A percentile compares a stretch with the other conserved stretches of the same genome.
Evolutionary conservation across 805 yeast genomes (phyloP).

Genomic region (Kazachstania taianensis): DNA sequence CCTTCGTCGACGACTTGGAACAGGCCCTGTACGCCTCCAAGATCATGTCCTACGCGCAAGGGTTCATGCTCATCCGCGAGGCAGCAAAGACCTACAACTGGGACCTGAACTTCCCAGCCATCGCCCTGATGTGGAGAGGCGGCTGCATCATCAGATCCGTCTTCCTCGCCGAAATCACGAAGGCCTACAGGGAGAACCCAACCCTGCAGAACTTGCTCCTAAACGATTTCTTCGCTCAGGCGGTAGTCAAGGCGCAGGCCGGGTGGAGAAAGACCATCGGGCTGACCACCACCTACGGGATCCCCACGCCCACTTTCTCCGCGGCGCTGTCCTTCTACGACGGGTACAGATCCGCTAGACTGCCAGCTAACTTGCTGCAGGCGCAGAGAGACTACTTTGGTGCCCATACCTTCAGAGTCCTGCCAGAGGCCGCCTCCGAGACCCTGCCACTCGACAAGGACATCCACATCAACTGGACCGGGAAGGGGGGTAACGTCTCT

Average conservation of each 20-base stretch:
- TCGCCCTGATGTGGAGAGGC: conserved; percentile 99
- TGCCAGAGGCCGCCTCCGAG: conserved; percentile 75
- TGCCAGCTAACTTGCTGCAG: conserved; percentile 96
- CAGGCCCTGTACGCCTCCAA: conserved; percentile 98
- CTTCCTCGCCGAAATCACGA: conserved; percentile 91
- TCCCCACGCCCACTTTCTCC: conserved; percentile 96
- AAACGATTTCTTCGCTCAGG: conserved; percentile 88
- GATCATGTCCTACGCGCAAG: conserved; percentile 97
- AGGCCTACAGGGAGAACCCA: conserved; percentile 91
- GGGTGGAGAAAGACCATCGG: conserved; percentile 91
- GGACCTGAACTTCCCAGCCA: conserved; percentile 96
- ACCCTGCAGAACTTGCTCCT: conserved; percentile 90
- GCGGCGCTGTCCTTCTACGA: conserved; percentile 97
- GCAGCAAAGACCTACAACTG: conserved; percentile 95
- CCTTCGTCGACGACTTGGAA: conserved; percentile 86
- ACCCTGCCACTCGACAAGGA: conserved; percentile 67
- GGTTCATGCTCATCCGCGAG: conserved; percentile 97
- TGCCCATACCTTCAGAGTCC: conserved; percentile 96
- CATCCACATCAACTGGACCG: conserved; percentile 99
- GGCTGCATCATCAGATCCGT: conserved; percentile 99
- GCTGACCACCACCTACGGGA: conserved; percentile 72
- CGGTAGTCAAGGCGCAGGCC: conserved; percentile 83
- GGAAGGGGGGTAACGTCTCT: conserved; percentile 95
- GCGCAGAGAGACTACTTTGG: conserved; percentile 99
- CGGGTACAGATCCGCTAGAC: conserved; percentile 91